phyloP scores from a whole-genome alignment of 2,329 filamentous ascomycete genomes.

The Beauveria sp. region DNA sequence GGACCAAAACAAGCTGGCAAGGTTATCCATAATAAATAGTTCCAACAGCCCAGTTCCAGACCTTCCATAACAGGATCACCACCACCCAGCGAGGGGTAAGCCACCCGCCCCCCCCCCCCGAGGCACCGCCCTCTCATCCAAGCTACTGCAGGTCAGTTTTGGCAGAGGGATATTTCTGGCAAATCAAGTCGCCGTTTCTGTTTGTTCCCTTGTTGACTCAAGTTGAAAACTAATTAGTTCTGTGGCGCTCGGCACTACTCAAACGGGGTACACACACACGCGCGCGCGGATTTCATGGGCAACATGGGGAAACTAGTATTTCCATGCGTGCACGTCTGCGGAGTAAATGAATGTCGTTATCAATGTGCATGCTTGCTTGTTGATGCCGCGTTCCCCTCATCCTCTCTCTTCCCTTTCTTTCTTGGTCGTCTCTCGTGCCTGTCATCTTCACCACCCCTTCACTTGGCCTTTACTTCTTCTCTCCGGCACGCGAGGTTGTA shows the following conservation, averaged over 20 bases:
- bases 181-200: neutral
- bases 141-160: neutral
- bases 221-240: neutral
- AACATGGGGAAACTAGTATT: neutral
- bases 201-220: neutral
- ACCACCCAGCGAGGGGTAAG: neutral
- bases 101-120: neutral
- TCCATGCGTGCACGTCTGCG: neutral
- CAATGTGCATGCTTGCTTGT: neutral
- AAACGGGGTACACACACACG: neutral
- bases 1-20: neutral
- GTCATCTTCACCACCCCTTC: neutral
- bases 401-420: neutral
- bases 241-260: conserved; percentile 1
- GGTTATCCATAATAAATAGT: neutral
- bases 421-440: neutral
- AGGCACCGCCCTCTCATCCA: neutral
- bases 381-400: neutral
- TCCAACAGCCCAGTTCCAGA: neutral
- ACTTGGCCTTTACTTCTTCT: neutral
- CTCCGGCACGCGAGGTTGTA: too few species aligned
- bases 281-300: neutral
- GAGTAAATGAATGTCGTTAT: conserved; percentile 1
- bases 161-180: neutral
- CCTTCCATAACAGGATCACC: neutral